These are phyloP conservation scores for Aspergillus quadrilineatus DNA, from an alignment of 2,329 filamentous ascomycete species.

Conservation along the genomic window DNA sequence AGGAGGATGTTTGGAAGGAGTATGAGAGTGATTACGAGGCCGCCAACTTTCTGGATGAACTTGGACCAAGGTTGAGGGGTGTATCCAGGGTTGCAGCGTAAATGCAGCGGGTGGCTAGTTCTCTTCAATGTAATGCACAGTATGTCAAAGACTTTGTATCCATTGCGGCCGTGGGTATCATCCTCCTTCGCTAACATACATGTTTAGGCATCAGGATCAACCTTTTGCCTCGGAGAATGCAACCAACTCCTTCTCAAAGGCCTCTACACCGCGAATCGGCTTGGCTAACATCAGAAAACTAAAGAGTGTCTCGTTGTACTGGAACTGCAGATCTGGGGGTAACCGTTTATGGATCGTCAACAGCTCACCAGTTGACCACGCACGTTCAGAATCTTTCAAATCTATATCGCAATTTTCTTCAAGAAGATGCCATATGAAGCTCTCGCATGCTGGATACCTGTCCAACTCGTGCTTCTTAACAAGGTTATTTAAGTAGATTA, in stretches of 20 bases:
- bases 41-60: slow-evolving; percentile 12
- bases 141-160: neutral
- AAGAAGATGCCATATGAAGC: slow-evolving; percentile 41
- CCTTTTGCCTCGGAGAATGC: neutral
- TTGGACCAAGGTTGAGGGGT: slow-evolving; percentile 1
- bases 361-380: slow-evolving; percentile 39
- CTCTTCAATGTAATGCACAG: neutral
- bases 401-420: slow-evolving; percentile 38
- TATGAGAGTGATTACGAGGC: slow-evolving; percentile 25
- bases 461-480: slow-evolving; percentile 34
- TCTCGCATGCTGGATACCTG: slow-evolving; percentile 39
- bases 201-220: neutral
- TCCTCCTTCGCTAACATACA: neutral
- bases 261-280: slow-evolving; percentile 33
- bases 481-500: slow-evolving; percentile 27
- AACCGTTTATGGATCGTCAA: slow-evolving; percentile 37
- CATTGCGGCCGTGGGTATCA: slow-evolving; percentile 1
- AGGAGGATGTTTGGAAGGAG: slow-evolving; percentile 35
- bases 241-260: slow-evolving; percentile 35
- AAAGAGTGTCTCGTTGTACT: slow-evolving; percentile 42
- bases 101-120: neutral
- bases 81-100: slow-evolving; percentile 5
- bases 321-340: slow-evolving; percentile 38
- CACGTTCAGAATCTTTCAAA: slow-evolving; percentile 36
- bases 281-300: slow-evolving; percentile 35